Conservation (phyloP, 2,329 filamentous ascomycete species). For the Epichloe baconii region DNA sequence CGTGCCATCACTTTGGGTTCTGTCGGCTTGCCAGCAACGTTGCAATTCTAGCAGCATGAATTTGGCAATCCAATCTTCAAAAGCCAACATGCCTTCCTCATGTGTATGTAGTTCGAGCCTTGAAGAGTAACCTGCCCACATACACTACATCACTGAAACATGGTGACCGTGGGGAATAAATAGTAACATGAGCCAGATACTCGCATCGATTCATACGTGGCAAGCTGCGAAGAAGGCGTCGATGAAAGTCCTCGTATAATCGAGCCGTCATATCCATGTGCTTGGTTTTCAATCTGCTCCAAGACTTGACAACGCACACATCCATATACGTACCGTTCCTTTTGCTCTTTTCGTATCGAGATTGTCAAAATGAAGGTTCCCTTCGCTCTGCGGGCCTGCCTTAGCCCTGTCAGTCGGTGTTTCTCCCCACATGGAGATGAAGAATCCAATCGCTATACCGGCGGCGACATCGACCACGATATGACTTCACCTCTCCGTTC, state of each 20-base stretch:
- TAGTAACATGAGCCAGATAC: background rate
- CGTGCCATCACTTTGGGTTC: background rate
- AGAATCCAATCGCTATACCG: constrained; percentile 15
- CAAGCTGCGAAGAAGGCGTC: no score
- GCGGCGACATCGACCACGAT: constrained; percentile 34
- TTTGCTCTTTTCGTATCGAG: no score
- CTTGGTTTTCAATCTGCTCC: no score
- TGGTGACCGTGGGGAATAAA: background rate
- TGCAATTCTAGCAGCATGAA: background rate
- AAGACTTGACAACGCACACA: background rate
- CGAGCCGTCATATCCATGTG: background rate
- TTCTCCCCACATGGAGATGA: constrained; percentile 18
- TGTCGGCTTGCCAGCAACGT: background rate
- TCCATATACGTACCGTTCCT: background rate
- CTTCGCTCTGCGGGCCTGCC: background rate
- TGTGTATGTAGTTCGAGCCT: no score
- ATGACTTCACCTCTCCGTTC: constrained; percentile 38
- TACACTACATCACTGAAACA: background rate
- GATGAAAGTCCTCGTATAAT: background rate
- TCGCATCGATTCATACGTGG: no score
- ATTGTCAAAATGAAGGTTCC: background rate
- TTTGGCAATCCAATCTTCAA: no score
- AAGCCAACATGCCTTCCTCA: no score
- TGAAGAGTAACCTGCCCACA: no score
- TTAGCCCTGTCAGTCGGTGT: background rate